Conservation (phyloP, 2,329 filamentous ascomycete species). For the Alternaria gaisen region DNA sequence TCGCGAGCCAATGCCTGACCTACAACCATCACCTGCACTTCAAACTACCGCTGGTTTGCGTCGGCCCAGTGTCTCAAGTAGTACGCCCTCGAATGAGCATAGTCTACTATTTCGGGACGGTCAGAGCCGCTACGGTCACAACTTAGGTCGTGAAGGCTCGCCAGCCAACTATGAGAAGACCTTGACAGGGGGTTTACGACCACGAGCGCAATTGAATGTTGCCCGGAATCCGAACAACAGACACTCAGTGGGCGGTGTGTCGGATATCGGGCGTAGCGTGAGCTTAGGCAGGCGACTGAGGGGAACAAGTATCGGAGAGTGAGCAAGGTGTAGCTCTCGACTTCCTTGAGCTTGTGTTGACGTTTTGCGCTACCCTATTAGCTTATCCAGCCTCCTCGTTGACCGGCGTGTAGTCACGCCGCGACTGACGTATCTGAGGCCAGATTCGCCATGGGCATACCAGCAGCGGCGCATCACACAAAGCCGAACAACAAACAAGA, state of each 20-base stretch:
- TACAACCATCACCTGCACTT: slow-evolving; percentile 43
- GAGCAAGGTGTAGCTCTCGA: slow-evolving; percentile 27
- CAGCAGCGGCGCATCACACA: neutral
- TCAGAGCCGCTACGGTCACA: slow-evolving; percentile 38
- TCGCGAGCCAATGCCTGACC: slow-evolving; percentile 49
- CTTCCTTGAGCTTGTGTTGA: slow-evolving; percentile 25
- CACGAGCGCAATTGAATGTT: slow-evolving; percentile 36
- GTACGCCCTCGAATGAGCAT: slow-evolving; percentile 34
- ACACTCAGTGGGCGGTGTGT: slow-evolving; percentile 39
- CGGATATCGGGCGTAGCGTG: slow-evolving; percentile 39
- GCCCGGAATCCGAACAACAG: slow-evolving; percentile 40
- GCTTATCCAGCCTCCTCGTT: slow-evolving; percentile 35
- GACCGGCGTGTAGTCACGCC: slow-evolving; percentile 18
- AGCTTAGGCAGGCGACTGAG: slow-evolving; percentile 41
- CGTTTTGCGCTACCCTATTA: slow-evolving; percentile 35
- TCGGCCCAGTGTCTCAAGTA: slow-evolving; percentile 41
- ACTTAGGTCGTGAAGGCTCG: slow-evolving; percentile 36
- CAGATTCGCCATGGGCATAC: neutral
- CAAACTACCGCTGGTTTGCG: slow-evolving; percentile 40
- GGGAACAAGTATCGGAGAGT: slow-evolving; percentile 46
- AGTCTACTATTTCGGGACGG: slow-evolving; percentile 39
- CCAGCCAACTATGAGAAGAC: slow-evolving; percentile 44
- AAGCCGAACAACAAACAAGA: neutral
- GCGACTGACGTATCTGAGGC: neutral
- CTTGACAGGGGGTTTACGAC: slow-evolving; percentile 29